These are phyloP conservation scores for Sporothrix schenckii DNA, from an alignment of 2,329 filamentous ascomycete genomes.

Conservation along the genomic window DNA sequence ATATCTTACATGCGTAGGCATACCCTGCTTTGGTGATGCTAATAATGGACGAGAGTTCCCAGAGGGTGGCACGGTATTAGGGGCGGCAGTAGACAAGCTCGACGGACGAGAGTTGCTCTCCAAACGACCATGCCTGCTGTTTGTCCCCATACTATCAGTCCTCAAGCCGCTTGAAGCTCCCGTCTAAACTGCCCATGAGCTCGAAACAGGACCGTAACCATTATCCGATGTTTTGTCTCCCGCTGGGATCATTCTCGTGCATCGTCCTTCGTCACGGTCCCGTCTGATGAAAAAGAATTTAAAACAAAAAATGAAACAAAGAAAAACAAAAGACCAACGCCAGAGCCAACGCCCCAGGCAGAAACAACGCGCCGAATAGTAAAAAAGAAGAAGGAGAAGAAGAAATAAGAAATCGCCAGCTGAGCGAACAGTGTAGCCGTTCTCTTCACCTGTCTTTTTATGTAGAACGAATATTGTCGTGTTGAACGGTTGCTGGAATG, in stretches of 20 bases:
- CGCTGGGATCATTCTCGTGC: neutral
- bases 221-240: neutral
- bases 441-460: neutral
- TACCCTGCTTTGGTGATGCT: neutral
- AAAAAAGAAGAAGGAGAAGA: neutral
- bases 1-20: constrained; percentile 12
- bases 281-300: neutral
- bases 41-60: neutral
- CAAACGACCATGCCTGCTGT: neutral
- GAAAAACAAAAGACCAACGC: constrained; percentile 7
- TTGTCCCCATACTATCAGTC: neutral
- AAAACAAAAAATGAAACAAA: neutral
- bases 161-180: neutral
- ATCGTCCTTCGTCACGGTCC: neutral
- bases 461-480: neutral
- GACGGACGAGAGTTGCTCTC: neutral
- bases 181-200: neutral
- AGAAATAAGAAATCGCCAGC: neutral
- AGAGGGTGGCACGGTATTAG: neutral
- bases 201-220: neutral
- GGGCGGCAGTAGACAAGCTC: neutral
- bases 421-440: neutral
- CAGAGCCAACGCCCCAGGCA: neutral
- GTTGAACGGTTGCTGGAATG: neutral
- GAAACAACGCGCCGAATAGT: neutral